Evolutionary conservation across 2,329 filamentous ascomycete species (phyloP).

Genomic region (Sporothrix schenckii): DNA sequence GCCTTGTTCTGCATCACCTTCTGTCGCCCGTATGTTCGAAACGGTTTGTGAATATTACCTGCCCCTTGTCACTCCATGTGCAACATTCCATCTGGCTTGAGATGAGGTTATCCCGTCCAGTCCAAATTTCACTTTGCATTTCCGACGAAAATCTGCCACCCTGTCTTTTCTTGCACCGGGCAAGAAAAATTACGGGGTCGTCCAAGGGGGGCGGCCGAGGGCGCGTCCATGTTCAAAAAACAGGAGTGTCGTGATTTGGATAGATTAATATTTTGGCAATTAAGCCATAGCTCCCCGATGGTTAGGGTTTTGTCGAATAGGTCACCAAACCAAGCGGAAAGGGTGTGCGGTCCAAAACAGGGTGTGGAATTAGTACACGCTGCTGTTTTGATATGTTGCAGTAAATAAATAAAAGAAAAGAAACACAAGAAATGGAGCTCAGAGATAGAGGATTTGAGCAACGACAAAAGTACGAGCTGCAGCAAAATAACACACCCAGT

Average conservation of each 20-base stretch:
- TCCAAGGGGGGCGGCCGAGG: not conserved
- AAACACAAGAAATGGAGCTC: not conserved
- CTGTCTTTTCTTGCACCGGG: slow-evolving; percentile 14
- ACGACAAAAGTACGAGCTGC: not conserved
- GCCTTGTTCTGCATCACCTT: not conserved
- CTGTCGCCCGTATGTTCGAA: slow-evolving; percentile 19
- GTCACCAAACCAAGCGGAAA: not conserved
- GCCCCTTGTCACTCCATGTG: slow-evolving; percentile 21
- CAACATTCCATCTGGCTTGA: not conserved
- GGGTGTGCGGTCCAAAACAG: not conserved
- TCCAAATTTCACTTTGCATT: not conserved
- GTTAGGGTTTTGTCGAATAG: too few species aligned
- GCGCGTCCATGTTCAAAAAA: not conserved
- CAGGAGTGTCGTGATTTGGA: slow-evolving; percentile 16
- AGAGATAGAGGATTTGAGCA: not conserved
- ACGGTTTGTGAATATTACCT: slow-evolving; percentile 10
- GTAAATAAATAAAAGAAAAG: not conserved
- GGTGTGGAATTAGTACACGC: slow-evolving; percentile 2
- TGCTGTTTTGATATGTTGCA: not conserved
- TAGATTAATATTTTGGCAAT: slow-evolving; percentile 18
- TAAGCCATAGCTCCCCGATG: slow-evolving; percentile 10
- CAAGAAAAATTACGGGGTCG: slow-evolving; percentile 15
- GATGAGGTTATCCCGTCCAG: not conserved
- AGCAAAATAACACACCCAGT: not conserved
- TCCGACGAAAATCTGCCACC: not conserved